Percentiles rank a stretch among this genome's conserved stretches.
phyloP scores from a whole-genome alignment of 1,139 yeast genomes.

The Pichia cactophila region DNA sequence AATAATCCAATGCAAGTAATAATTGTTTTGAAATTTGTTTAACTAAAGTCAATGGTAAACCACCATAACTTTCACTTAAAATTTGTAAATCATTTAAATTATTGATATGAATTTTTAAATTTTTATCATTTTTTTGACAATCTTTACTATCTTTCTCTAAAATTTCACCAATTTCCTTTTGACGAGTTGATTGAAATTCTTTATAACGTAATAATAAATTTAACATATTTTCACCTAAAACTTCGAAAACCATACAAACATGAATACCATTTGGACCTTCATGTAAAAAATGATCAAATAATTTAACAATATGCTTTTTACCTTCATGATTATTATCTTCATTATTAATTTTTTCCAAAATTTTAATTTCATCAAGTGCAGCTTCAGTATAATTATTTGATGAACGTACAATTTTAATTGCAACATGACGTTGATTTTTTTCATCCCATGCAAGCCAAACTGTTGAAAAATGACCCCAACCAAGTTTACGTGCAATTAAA shows the following conservation, averaged over 20 bases:
- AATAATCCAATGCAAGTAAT: constrained; percentile 57
- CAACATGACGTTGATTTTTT: constrained; percentile 49
- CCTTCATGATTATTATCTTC: constrained; percentile 46
- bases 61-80: constrained; percentile 45
- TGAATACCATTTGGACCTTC: constrained; percentile 71
- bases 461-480: constrained; percentile 80
- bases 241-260: constrained; percentile 73
- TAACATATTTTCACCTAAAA: constrained; percentile 68
- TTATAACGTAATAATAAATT: constrained; percentile 57
- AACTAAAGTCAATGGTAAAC: constrained; percentile 63
- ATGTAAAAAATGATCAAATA: constrained; percentile 61
- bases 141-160: not conserved
- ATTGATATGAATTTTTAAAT: constrained; percentile 11
- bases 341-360: constrained; percentile 38
- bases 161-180: constrained; percentile 19
- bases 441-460: constrained; percentile 67
- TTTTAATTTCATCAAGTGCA: constrained; percentile 66
- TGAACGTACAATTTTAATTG: constrained; percentile 69
- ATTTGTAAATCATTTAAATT: constrained; percentile 25
- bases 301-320: constrained; percentile 53
- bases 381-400: constrained; percentile 69
- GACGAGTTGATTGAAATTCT: constrained; percentile 26
- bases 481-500: constrained; percentile 58
- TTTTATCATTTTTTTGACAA: constrained; percentile 2
- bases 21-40: constrained; percentile 68